Percentiles rank a stretch among this genome's conserved stretches.
Conservation (phyloP, 2,329 filamentous ascomycete genomes). For the Ascochyta viciae-villosae region DNA sequence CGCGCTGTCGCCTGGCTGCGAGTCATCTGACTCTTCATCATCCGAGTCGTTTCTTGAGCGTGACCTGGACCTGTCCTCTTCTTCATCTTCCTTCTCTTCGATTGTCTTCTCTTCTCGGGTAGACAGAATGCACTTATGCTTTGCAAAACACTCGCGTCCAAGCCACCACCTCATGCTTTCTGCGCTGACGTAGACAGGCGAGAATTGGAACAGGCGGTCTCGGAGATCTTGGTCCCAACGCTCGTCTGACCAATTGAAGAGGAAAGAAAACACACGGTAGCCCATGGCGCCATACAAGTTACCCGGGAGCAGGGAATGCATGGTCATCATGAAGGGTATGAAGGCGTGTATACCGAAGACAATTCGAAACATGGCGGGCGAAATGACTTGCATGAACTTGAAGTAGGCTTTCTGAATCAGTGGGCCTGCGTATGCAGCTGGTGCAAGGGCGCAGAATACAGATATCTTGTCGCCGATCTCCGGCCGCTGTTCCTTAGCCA, state of each 20-base stretch:
- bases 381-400: conserved; percentile 86
- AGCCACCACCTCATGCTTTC: conserved; percentile 98
- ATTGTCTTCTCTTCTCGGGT: conserved; percentile 74
- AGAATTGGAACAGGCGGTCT: conserved; percentile 88
- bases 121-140: conserved; percentile 84
- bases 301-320: conserved; percentile 72
- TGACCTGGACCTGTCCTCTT: conserved; percentile 35
- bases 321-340: conserved; percentile 90
- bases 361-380: conserved; percentile 75
- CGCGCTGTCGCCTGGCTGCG: not conserved
- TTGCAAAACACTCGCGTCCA: conserved; percentile 82
- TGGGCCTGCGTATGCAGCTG: conserved; percentile 87
- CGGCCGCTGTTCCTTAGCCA: conserved; percentile 88
- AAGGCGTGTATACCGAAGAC: conserved; percentile 94
- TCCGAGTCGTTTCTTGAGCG: conserved; percentile 23
- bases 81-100: conserved; percentile 61
- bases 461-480: conserved; percentile 82
- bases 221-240: conserved; percentile 84
- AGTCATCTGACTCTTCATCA: conserved; percentile 19
- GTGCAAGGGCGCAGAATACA: conserved; percentile 89
- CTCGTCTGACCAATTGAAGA: conserved; percentile 86
- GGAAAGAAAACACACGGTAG: conserved; percentile 86
- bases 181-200: conserved; percentile 86
- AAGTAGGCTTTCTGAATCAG: conserved; percentile 88
- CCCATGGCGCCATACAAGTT: conserved; percentile 79